These are phyloP conservation scores for Cymbopogon flexuosus DNA, from an alignment of 202 grass and related monocot genomes.

Conservation along the genomic window DNA sequence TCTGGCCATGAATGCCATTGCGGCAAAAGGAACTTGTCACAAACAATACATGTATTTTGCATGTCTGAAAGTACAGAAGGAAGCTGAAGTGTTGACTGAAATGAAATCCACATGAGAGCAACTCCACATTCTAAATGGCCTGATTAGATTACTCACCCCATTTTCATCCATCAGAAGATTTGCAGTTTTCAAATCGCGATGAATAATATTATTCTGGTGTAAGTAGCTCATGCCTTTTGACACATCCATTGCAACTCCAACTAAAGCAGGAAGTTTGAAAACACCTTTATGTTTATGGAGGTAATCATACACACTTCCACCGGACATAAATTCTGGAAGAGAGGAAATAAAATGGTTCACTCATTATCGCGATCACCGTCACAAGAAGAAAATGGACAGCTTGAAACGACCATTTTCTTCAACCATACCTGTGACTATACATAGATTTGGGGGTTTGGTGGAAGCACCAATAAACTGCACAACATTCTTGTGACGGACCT, in stretches of 20 bases:
- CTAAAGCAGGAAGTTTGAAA: conserved; percentile 76
- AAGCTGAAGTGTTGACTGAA: conserved; percentile 6
- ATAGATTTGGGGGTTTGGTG: conserved; percentile 78
- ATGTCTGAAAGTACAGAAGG: background rate
- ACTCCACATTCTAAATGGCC: background rate
- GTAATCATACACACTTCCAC: conserved; percentile 92
- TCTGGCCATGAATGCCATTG: background rate
- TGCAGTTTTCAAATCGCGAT: conserved; percentile 92
- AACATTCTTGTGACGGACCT: conserved; percentile 95
- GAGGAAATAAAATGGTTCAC: conserved; percentile 6
- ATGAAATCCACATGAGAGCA: background rate
- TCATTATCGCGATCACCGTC: conserved; percentile 8
- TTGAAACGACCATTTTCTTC: conserved; percentile 12
- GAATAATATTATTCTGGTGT: conserved; percentile 98
- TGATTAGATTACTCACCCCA: conserved; percentile 54
- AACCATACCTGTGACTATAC: conserved; percentile 89
- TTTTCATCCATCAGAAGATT: conserved; percentile 99
- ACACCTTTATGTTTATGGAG: conserved; percentile 92
- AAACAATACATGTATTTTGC: conserved; percentile 7
- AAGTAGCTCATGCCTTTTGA: conserved; percentile 99
- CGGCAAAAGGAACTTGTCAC: background rate
- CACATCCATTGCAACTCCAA: conserved; percentile 90
- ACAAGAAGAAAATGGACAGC: conserved; percentile 10
- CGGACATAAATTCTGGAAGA: conserved; percentile 82
- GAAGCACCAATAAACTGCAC: conserved; percentile 96